These are phyloP conservation scores for Actinomucor elegans DNA, from an alignment of 371 early-diverging fungal species.

Conservation along the genomic window DNA sequence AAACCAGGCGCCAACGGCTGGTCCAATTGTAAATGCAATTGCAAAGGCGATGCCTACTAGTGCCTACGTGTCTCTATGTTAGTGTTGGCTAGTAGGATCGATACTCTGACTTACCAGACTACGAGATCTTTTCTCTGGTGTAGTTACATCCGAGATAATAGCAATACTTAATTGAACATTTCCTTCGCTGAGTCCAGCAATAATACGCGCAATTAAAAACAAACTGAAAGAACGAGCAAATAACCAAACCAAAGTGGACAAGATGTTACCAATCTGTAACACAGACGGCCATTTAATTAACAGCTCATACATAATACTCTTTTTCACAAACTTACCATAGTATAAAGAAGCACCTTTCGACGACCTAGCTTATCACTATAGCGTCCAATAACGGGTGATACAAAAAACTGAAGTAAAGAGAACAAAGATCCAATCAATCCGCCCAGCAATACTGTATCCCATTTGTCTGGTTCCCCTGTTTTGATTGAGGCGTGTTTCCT, in stretches of 20 bases:
- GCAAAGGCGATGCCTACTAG: conserved; percentile 96
- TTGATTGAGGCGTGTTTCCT: conserved; percentile 16
- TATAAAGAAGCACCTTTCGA: conserved; percentile 77
- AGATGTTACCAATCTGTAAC: conserved; percentile 80
- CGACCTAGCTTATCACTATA: conserved; percentile 86
- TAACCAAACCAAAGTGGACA: conserved; percentile 87
- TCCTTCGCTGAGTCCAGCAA: conserved; percentile 95
- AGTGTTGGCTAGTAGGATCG: not conserved
- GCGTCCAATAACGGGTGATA: conserved; percentile 84
- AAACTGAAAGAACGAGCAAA: conserved; percentile 78
- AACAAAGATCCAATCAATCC: conserved; percentile 92
- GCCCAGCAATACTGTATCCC: conserved; percentile 93
- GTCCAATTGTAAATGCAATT: conserved; percentile 94
- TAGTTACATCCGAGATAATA: conserved; percentile 93
- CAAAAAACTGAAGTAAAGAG: conserved; percentile 91
- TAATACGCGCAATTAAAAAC: conserved; percentile 85
- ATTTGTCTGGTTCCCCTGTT: conserved; percentile 35
- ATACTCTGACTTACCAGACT: conserved; percentile 56
- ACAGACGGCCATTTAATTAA: not conserved
- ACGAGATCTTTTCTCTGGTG: conserved; percentile 70
- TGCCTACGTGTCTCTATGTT: conserved; percentile 53
- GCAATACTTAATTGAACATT: conserved; percentile 96
- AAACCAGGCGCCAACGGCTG: conserved; percentile 91
- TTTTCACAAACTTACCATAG: conserved; percentile 70
- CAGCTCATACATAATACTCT: not conserved